Conservation (phyloP, 768 basidiomycete species). For the Auriscalpium microsporum region DNA sequence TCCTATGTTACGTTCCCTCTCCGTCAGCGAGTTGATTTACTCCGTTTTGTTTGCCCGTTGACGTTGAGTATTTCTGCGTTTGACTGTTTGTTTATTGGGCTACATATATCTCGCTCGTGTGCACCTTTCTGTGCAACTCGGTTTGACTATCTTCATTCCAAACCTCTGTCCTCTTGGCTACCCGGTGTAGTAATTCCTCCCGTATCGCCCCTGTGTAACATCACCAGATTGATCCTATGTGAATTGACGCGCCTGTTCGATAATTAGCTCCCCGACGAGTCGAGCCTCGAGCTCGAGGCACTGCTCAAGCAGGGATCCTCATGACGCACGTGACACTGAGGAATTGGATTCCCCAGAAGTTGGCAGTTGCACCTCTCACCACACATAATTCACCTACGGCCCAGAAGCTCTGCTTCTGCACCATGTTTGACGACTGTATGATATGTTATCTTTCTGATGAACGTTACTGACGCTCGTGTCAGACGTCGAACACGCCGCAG, state of each 20-base stretch:
- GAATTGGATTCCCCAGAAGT: too few relatives aligned
- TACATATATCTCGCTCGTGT: neutral
- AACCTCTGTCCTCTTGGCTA: neutral
- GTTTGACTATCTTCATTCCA: neutral
- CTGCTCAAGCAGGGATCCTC: too few relatives aligned
- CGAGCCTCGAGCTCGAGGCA: too few relatives aligned
- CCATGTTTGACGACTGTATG: conserved; percentile 35
- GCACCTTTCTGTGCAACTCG: neutral
- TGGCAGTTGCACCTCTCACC: too few relatives aligned
- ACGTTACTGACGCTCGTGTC: neutral
- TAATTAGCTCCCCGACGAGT: too few relatives aligned
- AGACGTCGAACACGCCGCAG: conserved; percentile 85
- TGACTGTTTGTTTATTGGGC: neutral
- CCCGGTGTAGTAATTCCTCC: neutral
- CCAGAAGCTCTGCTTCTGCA: too few relatives aligned
- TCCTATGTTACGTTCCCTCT: neutral
- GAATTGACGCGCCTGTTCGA: neutral
- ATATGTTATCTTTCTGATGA: neutral
- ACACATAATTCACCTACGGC: too few relatives aligned
- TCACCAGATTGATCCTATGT: neutral
- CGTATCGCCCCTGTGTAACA: neutral
- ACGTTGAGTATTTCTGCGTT: too few relatives aligned
- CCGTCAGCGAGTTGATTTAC: neutral
- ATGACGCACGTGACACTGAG: too few relatives aligned
- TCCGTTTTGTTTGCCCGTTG: neutral